phyloP scores from a whole-genome alignment of 495 filamentous ascomycete genomes.

The Penicillium canariense region DNA sequence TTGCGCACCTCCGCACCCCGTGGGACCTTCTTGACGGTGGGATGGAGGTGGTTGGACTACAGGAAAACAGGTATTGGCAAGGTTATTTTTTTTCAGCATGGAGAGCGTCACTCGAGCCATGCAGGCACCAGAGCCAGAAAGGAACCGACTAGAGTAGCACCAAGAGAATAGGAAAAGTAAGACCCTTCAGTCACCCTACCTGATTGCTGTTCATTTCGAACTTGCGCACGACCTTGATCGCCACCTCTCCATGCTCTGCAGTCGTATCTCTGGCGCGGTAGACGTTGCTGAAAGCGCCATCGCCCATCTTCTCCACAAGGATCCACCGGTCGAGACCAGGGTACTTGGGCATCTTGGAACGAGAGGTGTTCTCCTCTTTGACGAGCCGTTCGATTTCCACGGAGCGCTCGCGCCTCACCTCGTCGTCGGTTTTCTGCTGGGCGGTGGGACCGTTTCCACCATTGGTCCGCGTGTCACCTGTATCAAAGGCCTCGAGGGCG shows the following conservation, averaged over 20 bases:
- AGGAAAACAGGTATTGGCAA: conserved; percentile 42
- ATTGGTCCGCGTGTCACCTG: conserved; percentile 46
- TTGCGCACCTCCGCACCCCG: conserved; percentile 96
- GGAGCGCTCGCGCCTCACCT: conserved; percentile 44
- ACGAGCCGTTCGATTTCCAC: conserved; percentile 75
- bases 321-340: conserved; percentile 90
- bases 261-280: conserved; percentile 78
- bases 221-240: conserved; percentile 98
- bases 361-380: conserved; percentile 82
- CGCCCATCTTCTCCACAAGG: conserved; percentile 95
- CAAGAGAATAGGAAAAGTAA: conserved; percentile 23
- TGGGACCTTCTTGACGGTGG: conserved; percentile 89
- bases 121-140: conserved; percentile 9
- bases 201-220: conserved; percentile 98
- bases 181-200: conserved; percentile 55
- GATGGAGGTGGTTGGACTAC: conserved; percentile 79
- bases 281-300: conserved; percentile 98
- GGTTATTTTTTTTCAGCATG: neutral
- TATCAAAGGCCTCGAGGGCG: conserved; percentile 54
- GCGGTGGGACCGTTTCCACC: conserved; percentile 51
- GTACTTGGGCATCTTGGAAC: conserved; percentile 84
- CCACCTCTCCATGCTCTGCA: conserved; percentile 72
- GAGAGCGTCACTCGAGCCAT: neutral
- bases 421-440: conserved; percentile 52
- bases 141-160: conserved; percentile 5